Evolutionary conservation across 2,329 filamentous ascomycete species (phyloP).

Genomic region (Ophiostoma sp.): DNA sequence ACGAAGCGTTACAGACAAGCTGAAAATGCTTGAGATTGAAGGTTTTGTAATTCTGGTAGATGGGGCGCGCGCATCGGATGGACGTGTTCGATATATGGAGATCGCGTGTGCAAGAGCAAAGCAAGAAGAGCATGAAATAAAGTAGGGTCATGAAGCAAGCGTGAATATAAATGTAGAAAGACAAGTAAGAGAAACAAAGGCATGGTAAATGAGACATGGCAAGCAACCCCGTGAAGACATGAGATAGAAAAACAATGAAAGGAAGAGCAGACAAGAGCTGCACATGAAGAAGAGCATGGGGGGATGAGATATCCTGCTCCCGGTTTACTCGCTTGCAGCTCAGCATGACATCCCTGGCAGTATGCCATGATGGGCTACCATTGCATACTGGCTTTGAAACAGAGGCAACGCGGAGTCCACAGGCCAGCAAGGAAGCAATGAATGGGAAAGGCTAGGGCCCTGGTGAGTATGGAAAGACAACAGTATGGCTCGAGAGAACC

Average conservation of each 20-base stretch:
- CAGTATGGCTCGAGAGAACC: too few relatives aligned
- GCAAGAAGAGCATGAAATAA: neutral
- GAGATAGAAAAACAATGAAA: slow-evolving; percentile 18
- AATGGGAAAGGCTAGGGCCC: too few relatives aligned
- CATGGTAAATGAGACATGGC: slow-evolving; percentile 2
- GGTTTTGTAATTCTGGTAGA: neutral
- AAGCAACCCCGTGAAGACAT: neutral
- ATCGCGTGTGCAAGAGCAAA: neutral
- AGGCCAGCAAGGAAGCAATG: too few relatives aligned
- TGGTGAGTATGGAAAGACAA: too few relatives aligned
- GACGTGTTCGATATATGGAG: slow-evolving; percentile 2
- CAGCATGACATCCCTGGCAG: neutral
- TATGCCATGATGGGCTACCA: too few relatives aligned
- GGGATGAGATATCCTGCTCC: neutral
- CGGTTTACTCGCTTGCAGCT: neutral
- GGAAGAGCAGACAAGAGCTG: neutral
- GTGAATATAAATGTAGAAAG: slow-evolving; percentile 12
- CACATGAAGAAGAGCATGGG: neutral
- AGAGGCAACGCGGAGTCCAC: too few relatives aligned
- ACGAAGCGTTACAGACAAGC: too few relatives aligned
- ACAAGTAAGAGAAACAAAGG: slow-evolving; percentile 6
- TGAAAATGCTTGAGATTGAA: neutral
- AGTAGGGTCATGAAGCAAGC: slow-evolving; percentile 1
- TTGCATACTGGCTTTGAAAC: too few relatives aligned
- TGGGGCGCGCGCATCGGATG: too few relatives aligned